Evolutionary conservation across 2,329 filamentous ascomycete species (phyloP), one percentile per base, ranked within the genome.

Genomic region (Tolypocladium album): DNA sequence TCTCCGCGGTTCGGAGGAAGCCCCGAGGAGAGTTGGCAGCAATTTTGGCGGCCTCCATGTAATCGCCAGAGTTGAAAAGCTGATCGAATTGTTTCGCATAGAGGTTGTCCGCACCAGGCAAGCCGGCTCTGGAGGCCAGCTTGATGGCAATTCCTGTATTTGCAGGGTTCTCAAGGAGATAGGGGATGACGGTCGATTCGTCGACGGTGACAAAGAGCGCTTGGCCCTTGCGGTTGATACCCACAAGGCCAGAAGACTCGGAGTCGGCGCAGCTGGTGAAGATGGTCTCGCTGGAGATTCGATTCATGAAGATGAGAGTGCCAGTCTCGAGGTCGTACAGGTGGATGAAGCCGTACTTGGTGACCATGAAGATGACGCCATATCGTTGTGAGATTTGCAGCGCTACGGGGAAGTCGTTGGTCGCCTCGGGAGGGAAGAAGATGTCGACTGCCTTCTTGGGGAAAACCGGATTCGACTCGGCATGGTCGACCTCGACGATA

Each of bases 331-430:
- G 85, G 71, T 99, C 95, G 77, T 99, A 97, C 31, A 99, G 84
- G 76, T 99, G 94, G 69, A 99, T 97, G 78, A 97, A 99, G 58
- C 94, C 94, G 70, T 97, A 99, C 76, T 99, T 99, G 60, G 94
- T 99, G 64, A 99, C 91, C 69, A 99, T 86, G 76, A 97, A 97
- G 70, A 99, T 88, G 71, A 99, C 87, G 70, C 92, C 93, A 76
- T 99, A 99, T 77, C 94, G 96, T 70, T 91, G 87, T 4, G 94
- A 97, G 55, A 99, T 88, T 77, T 99, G 95, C 78, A 99, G 94
- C 22, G 93, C 92, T 60, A 99, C 94, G 2, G 95, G 94, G 80
- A 99, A 99, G 73, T 99, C 94, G 74, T 94, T 97, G 64, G 88
- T 88, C 13, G 94, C 94, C 77, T 99, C 94, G 55, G 90, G 85